Evolutionary conservation across 331 rosid genomes (phyloP).

Genomic region (Arachis monticola): DNA sequence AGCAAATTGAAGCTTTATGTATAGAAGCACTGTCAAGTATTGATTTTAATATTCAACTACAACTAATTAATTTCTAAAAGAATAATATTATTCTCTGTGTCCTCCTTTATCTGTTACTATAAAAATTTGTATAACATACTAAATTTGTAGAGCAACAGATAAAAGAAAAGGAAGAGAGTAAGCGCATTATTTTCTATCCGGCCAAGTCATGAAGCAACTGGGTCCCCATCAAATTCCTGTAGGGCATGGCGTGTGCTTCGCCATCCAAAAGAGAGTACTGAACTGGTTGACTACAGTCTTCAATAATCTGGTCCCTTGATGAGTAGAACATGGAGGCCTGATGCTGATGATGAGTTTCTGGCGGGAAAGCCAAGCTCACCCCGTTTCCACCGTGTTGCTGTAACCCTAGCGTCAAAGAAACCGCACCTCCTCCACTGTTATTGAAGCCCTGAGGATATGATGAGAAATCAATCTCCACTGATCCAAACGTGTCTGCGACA

Average conservation of each 20-base stretch:
- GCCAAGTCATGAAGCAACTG: slow-evolving; percentile 91
- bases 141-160: background rate
- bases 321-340: slow-evolving; percentile 61
- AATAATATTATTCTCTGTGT: too few relatives aligned
- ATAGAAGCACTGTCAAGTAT: slow-evolving; percentile 49
- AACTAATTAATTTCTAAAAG: background rate
- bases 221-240: slow-evolving; percentile 93
- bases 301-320: slow-evolving; percentile 71
- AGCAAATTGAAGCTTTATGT: slow-evolving; percentile 25
- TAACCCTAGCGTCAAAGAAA: slow-evolving; percentile 95
- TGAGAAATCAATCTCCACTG: slow-evolving; percentile 78
- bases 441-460: slow-evolving; percentile 54
- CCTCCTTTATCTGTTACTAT: too few relatives aligned
- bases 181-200: slow-evolving; percentile 34
- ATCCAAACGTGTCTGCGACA: slow-evolving; percentile 53
- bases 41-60: slow-evolving; percentile 32
- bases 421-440: slow-evolving; percentile 47
- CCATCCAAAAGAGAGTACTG: slow-evolving; percentile 88
- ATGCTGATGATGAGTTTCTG: slow-evolving; percentile 38
- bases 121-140: too few relatives aligned
- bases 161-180: slow-evolving; percentile 22
- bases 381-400: slow-evolving; percentile 78
- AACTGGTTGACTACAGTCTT: slow-evolving; percentile 65
- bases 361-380: slow-evolving; percentile 73
- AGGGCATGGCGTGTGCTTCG: slow-evolving; percentile 79